Base-by-base conservation (phyloP, 257 asterid genomes). In the Datura wrightii region DNA sequence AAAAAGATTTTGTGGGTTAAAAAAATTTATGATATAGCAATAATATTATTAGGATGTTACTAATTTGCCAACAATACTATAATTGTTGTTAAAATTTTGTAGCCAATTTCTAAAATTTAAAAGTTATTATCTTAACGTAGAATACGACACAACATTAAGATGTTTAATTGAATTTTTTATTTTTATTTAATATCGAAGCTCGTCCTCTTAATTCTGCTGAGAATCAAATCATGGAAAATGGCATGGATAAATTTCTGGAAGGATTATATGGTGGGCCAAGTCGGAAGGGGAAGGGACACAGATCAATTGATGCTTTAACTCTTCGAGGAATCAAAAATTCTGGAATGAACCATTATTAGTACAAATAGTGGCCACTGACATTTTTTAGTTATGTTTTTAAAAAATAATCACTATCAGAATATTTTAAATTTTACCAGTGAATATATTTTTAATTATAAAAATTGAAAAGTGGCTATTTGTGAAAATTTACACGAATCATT, bases 261-360 rank as follows among this genome's bases (percentile, higher is more conserved):
- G 82, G 69, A 24, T 48, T 88, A 65, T 79, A 67, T 54, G 5
- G 37, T 52, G 85, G 88, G 6, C 88, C 87, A 1, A 56, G 76
- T 66, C 74, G 60, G 4, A 84, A 58, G 2, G 87, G 87, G 10
- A 16, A 18, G 3, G 86, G 85, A n/a, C 87, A 87, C 62, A 34
- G 37, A 60, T 72, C 41, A 4, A 58, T 24, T 0, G 34, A 85
- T 36, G 70, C 55, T 42, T 70, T 66, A 31, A 52, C 89, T 16
- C 14, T 82, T 7, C 60, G 83, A 56, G 84, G 24, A 36, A 46
- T 85, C 71, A 52, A 63, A 87, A 85, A 89, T 42, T 87, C 85
- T 3, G 89, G 89, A 52, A 87, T 74, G 6, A 74, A 65, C 9
- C 70, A 50, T 58, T 84, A 63, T 13, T 72, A 10, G 70, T n/a